Evolutionary conservation across 306 rosid genomes (phyloP), one percentile per base, ranked within the genome.

Genomic region (Bauhinia variegata): DNA sequence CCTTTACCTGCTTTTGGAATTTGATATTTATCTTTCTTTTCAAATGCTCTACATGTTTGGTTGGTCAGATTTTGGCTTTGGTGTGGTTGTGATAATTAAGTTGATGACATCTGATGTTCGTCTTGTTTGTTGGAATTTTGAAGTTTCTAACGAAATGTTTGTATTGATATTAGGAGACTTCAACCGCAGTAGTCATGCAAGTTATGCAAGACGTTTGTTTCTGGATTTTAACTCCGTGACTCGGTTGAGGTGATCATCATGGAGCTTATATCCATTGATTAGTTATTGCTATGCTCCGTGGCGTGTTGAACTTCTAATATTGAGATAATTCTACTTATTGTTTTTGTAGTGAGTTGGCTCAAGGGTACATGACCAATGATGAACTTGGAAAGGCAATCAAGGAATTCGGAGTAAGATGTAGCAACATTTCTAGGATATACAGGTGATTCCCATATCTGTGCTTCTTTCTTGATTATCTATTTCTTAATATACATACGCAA

Each of bases 381-480:
- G 95, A 90, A 28, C 99, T 93, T 68, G 97, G 86, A 76, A 71
- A 58, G 60, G 86, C 88, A 47, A 61, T 93, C 30, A 78, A 79
- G 78, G 80, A 78, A 18, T 86, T 90, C 16, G 86, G 85, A 54
- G 67, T 53, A 78, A 85, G 88, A 80, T 88, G 97, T 67, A 83
- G 87, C 57, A 86, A 78, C 75, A 93, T 90, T 83, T 86, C 97
- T 74, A 84, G 90, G 76, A 84, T 93, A 58, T 93, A 93, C 84
- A 93, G 96, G 99, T 92, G 82, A 86, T 81, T 84, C 71, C 73
- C 77, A 71, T 39, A 62, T 72, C n/a, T 48, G 13, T 63, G 63
- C 38, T 59, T 33, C 37, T 53, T 61, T 36, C n/a, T 55, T 74
- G n/a, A 64, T 67, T 60, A 30, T 43, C 55, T 62, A 57, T 75